Percentiles rank a stretch among this genome's conserved stretches.
Evolutionary conservation across 1,284 basidiomycete species (phyloP).

Genomic region (Naganishia liquefaciens): DNA sequence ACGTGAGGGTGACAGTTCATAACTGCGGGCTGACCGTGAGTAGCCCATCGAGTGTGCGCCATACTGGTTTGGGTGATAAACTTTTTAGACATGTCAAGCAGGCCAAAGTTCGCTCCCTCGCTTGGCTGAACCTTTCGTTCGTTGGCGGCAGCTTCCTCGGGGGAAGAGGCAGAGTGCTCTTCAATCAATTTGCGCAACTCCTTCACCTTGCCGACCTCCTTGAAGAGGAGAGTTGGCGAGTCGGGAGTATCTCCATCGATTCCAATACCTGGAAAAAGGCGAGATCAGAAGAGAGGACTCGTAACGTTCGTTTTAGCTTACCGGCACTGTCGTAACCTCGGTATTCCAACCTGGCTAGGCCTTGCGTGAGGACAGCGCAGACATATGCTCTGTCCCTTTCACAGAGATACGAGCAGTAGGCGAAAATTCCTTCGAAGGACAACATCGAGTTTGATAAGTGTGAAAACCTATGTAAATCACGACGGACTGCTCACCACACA

Average conservation of each 20-base stretch:
- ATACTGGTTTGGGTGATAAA: constrained; percentile 91
- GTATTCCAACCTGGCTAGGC: constrained; percentile 94
- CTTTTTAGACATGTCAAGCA: constrained; percentile 76
- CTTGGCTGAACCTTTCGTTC: constrained; percentile 28
- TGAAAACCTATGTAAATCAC: no score
- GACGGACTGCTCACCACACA: constrained; percentile 17
- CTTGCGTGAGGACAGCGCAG: constrained; percentile 87
- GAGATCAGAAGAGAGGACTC: background rate
- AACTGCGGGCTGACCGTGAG: constrained; percentile 88
- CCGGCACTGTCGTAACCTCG: constrained; percentile 95
- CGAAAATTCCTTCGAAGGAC: constrained; percentile 72
- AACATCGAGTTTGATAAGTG: no score
- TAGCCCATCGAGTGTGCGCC: constrained; percentile 99
- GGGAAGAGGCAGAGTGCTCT: constrained; percentile 32
- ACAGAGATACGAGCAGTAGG: constrained; percentile 87
- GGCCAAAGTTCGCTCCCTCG: constrained; percentile 37
- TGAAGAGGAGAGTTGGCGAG: constrained; percentile 74
- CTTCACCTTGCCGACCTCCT: constrained; percentile 97
- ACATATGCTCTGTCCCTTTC: constrained; percentile 94
- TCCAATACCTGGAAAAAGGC: constrained; percentile 67
- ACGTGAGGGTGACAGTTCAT: constrained; percentile 95
- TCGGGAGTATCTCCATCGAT: constrained; percentile 88
- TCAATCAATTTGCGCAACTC: constrained; percentile 90
- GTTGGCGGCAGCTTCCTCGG: constrained; percentile 32
- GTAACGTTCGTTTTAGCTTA: constrained; percentile 37